Base-by-base conservation (phyloP, 495 filamentous ascomycete genomes). In the Podospora tetraspora region DNA sequence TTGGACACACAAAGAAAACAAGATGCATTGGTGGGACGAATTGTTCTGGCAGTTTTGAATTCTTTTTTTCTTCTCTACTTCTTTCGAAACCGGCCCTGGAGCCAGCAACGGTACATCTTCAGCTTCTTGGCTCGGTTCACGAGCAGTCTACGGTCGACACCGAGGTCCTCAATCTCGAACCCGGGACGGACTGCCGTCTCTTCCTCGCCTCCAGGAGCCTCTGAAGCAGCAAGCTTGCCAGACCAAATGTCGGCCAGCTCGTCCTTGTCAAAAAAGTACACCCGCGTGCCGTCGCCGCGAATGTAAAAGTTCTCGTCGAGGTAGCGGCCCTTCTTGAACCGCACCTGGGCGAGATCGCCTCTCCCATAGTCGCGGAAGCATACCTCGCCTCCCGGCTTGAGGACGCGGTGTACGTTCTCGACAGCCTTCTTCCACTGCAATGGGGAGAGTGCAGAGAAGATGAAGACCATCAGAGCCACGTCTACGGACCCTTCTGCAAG, bases 31-130 rank as follows among this genome's bases (percentile, higher is more conserved):
- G 12, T 8, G 9, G 12, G 22, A 25, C 21, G 24, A 22, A 23
- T 24, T 59, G 23, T 11, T 23, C 4, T 59, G 22, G 5, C 10
- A 59, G 11, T 43, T 21, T 63, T 68, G 29, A 67, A 27, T 63
- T 72, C 5, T 63, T 70, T 60, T 30, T 63, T 68, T 60, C 25
- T 59, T 68, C 57, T 78, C 71, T 80, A 84, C 75, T 86, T 85
- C 79, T 97, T 99, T 68, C 78, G 83, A 77, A 98, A 97, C 13
- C 89, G 88, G 23, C 91, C 96, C 77, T 99, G 95, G 77, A 98
- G 89, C 95, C 95, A 93, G 82, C 93, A 97, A 58, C 95, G 89
- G 80, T 97, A 97, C 95, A 99, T 99, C 80, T 98, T 98, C 10
- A 97, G 79, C 78, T 92, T 89, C 71, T 87, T 88, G 66, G 91